phyloP scores from a whole-genome alignment of 202 grass and related monocot species.

The Dendrocalamus latiflorus region DNA sequence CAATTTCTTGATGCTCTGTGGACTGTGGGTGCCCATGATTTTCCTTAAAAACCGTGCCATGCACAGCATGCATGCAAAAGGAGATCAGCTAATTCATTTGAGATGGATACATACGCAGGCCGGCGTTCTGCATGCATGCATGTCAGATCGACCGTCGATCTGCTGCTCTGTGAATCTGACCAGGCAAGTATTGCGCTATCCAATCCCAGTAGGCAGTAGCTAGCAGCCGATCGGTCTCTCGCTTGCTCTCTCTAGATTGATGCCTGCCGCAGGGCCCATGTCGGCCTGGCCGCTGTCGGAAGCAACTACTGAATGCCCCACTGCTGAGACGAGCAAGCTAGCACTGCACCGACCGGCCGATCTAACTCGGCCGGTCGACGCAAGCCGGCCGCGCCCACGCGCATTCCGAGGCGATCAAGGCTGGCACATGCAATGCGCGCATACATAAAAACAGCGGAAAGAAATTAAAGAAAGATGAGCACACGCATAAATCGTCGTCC shows the following conservation, averaged over 20 bases:
- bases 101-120: neutral
- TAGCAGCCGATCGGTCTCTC: neutral
- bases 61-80: conserved; percentile 21
- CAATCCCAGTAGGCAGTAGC: neutral
- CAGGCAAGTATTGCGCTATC: neutral
- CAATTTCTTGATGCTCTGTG: neutral
- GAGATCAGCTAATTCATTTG: conserved; percentile 15
- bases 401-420: conserved; percentile 5
- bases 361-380: too few species aligned
- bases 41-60: conserved; percentile 28
- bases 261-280: neutral
- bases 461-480: neutral
- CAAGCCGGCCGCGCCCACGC: neutral
- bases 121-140: conserved; percentile 17
- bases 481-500: neutral
- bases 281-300: neutral
- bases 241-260: neutral
- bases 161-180: neutral
- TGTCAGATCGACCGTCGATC: neutral
- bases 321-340: too few species aligned
- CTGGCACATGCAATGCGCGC: neutral
- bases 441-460: neutral
- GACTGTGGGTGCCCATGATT: neutral
- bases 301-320: neutral
- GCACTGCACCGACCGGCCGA: too few species aligned